A percentile compares a stretch with the other conserved stretches of the same genome.
phyloP scores from a whole-genome alignment of 2,329 filamentous ascomycete genomes.

The Pestalotiopsis sp. region DNA sequence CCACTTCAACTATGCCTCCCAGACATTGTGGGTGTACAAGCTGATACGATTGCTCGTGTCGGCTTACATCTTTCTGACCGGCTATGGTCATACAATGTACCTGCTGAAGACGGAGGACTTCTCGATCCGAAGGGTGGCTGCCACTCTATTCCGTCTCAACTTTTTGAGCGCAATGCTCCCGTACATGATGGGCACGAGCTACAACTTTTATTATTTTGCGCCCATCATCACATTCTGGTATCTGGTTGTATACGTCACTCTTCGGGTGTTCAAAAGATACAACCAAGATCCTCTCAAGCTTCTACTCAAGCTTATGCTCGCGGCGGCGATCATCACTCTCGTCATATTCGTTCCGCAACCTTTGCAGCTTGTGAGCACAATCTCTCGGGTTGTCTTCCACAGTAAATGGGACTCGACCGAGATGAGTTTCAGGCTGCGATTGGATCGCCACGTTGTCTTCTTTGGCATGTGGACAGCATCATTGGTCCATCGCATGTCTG shows the following conservation, averaged over 20 bases:
- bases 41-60: constrained; percentile 54
- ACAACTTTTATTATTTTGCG: constrained; percentile 59
- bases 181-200: constrained; percentile 57
- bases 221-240: constrained; percentile 64
- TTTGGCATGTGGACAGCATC: constrained; percentile 53
- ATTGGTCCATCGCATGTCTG: constrained; percentile 33
- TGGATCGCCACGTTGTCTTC: constrained; percentile 58
- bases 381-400: constrained; percentile 41
- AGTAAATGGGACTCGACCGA: constrained; percentile 49
- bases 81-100: constrained; percentile 61
- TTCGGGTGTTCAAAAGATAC: constrained; percentile 39
- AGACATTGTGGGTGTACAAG: constrained; percentile 52
- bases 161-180: constrained; percentile 52
- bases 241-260: constrained; percentile 52
- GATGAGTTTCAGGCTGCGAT: constrained; percentile 48
- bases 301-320: constrained; percentile 46
- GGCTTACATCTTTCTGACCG: constrained; percentile 62
- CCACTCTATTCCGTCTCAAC: constrained; percentile 58
- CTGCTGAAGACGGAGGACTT: constrained; percentile 58
- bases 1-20: constrained; percentile 56
- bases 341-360: constrained; percentile 36
- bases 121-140: constrained; percentile 50
- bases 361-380: constrained; percentile 39
- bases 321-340: constrained; percentile 37
- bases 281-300: constrained; percentile 45